A percentile compares a stretch with the other conserved stretches of the same genome.
phyloP scores from a whole-genome alignment of 108 stramenopile species.

The Seminavis robusta region DNA sequence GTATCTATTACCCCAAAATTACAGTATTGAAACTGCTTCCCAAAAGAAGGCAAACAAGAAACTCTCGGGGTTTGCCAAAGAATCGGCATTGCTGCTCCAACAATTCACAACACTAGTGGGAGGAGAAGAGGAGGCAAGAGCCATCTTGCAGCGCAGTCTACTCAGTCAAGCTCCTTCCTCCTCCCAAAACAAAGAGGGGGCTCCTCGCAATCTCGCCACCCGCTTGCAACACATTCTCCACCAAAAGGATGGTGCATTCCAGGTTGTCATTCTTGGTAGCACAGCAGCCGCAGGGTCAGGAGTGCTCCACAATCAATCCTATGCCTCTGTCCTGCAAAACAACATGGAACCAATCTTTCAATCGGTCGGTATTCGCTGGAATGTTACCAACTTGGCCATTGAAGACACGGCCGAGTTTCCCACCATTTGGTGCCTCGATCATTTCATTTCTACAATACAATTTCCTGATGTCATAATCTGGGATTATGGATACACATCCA shows the following conservation, averaged over 20 bases:
- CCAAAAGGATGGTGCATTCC: constrained; percentile 1
- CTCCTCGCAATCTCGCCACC: too few species aligned
- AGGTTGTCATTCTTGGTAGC: neutral
- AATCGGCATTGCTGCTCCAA: too few species aligned
- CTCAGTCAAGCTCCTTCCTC: too few species aligned
- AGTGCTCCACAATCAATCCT: neutral
- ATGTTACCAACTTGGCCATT: neutral
- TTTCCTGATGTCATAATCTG: neutral
- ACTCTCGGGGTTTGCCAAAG: too few species aligned
- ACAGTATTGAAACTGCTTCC: too few species aligned
- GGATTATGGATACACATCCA: too few species aligned
- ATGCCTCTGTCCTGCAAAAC: neutral
- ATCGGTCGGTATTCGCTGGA: neutral
- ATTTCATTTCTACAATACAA: neutral
- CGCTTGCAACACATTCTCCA: neutral
- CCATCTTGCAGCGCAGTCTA: too few species aligned
- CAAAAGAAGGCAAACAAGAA: too few species aligned
- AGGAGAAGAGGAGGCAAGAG: too few species aligned
- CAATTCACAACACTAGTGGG: too few species aligned
- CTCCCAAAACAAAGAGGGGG: too few species aligned
- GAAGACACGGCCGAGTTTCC: neutral
- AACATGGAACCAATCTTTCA: neutral
- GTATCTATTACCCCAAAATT: too few species aligned
- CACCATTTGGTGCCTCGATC: neutral
- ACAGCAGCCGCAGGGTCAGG: neutral